Base-by-base conservation (phyloP, 306 rosid genomes). In the Calophaca sinica region DNA sequence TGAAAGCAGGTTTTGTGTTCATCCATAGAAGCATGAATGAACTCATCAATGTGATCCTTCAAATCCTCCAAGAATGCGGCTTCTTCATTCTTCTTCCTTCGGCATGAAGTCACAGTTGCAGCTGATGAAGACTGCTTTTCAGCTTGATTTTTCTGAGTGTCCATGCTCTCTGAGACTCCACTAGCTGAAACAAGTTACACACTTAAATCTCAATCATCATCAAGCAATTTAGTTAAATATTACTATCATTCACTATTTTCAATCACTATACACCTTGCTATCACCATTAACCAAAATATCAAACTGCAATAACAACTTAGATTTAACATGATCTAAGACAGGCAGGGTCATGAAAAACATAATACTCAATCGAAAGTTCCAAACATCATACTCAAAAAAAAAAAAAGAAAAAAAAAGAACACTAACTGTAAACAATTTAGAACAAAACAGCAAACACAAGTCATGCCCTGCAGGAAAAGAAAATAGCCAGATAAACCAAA, bases 41-140 rank as follows among this genome's bases (percentile, higher is more conserved):
- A 94, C 77, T 94, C 97, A 33, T 94, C 97, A 55, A 91, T 85
- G 80, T 91, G 98, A 80, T 91, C 97, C 83, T 90, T 91, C 62
- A 91, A 36, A 76, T 94, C 97, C 70, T 91, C 92, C 87, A 94
- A 73, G 80, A 94, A 90, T 55, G 86, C 67, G 62, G 89, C 97
- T 63, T 94, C 87, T 35, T 91, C 90, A 0, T 11, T 83, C 85
- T 91, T 94, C 87, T 90, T 94, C 86, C 81, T 94, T 69, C 92
- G 85, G 68, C 97, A 94, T 9, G 96, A 88, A 50, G 90, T 38
- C 7, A 68, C 67, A 38, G 77, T 36, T 26, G 88, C 73, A 62
- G 60, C 78, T 7, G 88, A 74, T 53, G 87, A 72, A 52, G 87
- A 32, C 44, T 41, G 85, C 9, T 70, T 85, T 52, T 86, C 90